Conservation (phyloP, 1,284 basidiomycete species). For the Irpex lacteus region DNA sequence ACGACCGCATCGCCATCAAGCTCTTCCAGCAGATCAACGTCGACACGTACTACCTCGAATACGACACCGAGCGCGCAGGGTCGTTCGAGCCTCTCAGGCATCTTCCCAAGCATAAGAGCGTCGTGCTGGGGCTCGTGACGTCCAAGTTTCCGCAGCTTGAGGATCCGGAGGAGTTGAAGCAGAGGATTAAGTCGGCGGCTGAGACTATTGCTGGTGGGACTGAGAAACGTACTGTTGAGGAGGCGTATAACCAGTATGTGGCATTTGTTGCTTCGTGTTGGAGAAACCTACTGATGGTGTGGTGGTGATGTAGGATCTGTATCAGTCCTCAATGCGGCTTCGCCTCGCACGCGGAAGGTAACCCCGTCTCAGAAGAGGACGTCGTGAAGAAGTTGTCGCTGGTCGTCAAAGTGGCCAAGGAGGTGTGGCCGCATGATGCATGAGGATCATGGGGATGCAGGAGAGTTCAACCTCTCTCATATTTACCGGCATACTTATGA, state of each 20-base stretch:
- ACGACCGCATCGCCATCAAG: conserved; percentile 70
- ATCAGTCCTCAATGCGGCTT: conserved; percentile 79
- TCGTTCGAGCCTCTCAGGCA: conserved; percentile 66
- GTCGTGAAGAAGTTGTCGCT: conserved; percentile 48
- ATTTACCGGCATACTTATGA: no score
- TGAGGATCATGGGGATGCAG: background rate
- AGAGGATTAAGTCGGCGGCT: conserved; percentile 65
- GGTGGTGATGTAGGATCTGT: conserved; percentile 43
- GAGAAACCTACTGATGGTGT: background rate
- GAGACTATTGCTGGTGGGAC: conserved; percentile 51
- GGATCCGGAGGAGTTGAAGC: conserved; percentile 53
- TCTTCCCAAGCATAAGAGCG: conserved; percentile 65
- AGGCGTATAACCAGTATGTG: conserved; percentile 59
- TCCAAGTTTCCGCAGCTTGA: conserved; percentile 72
- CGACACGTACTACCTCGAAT: conserved; percentile 79
- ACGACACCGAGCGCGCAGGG: conserved; percentile 73
- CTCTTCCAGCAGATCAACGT: conserved; percentile 74
- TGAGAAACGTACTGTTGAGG: conserved; percentile 48
- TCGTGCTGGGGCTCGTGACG: conserved; percentile 73
- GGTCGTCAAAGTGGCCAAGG: conserved; percentile 49
- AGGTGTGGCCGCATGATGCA: conserved; percentile 41
- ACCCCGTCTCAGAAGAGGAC: conserved; percentile 55
- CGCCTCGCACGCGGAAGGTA: conserved; percentile 66
- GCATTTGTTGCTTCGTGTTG: background rate
- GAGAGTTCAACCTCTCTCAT: background rate